These are phyloP conservation scores for Canariomyces notabilis DNA, from an alignment of 2,329 filamentous ascomycete genomes.

Conservation along the genomic window DNA sequence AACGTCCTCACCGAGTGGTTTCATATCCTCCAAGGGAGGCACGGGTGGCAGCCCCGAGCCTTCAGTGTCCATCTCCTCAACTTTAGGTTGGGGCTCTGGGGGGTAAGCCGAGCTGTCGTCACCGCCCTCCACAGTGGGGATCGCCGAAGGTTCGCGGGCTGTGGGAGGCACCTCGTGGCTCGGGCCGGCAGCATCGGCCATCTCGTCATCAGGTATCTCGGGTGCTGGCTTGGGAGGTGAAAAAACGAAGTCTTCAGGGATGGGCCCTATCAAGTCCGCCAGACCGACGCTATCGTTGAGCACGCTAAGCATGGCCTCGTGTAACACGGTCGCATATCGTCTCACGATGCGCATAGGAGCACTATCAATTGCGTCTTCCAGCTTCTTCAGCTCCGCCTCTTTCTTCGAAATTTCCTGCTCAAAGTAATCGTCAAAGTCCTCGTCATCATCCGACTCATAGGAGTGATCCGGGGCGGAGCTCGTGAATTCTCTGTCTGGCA, in stretches of 20 bases:
- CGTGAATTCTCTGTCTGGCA: conserved; percentile 16
- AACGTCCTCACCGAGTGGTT: conserved; percentile 29
- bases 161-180: background rate
- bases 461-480: conserved; percentile 33
- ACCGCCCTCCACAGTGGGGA: conserved; percentile 19
- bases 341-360: conserved; percentile 40
- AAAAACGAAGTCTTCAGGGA: conserved; percentile 33
- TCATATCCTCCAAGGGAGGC: conserved; percentile 23
- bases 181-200: conserved; percentile 8
- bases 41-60: conserved; percentile 26
- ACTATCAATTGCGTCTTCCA: conserved; percentile 36
- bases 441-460: conserved; percentile 52
- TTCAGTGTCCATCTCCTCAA: conserved; percentile 40
- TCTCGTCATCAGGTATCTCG: conserved; percentile 2
- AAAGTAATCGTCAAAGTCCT: conserved; percentile 54
- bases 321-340: conserved; percentile 43
- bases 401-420: conserved; percentile 48
- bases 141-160: conserved; percentile 16
- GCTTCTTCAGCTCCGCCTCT: conserved; percentile 44
- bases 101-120: conserved; percentile 14
- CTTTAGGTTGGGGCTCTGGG: conserved; percentile 32
- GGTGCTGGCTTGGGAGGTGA: conserved; percentile 20
- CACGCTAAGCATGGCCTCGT: conserved; percentile 46
- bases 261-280: conserved; percentile 37
- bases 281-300: conserved; percentile 42